A percentile compares a stretch with the other conserved stretches of the same genome.
These are phyloP conservation scores for Monoraphidium neglectum DNA, from an alignment of 139 green algal genomes.

Conservation along the genomic window DNA sequence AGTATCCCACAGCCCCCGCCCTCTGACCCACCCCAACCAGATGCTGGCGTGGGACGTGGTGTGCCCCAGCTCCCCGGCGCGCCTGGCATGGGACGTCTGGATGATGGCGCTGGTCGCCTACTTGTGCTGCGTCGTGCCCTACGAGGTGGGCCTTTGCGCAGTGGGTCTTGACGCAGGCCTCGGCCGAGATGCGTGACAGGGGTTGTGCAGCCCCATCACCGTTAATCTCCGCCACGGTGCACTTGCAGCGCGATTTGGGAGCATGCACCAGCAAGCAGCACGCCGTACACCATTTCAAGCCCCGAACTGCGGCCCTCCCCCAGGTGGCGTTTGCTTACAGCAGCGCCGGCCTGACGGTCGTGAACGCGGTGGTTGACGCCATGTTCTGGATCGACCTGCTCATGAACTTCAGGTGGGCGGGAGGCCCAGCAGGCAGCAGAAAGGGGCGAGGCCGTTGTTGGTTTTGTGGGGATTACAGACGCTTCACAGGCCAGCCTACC, in stretches of 20 bases:
- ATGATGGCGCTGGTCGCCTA: slow-evolving; percentile 38
- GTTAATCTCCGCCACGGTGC: too few relatives aligned
- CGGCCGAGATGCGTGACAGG: too few relatives aligned
- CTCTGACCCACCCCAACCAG: too few relatives aligned
- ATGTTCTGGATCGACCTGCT: slow-evolving; percentile 42
- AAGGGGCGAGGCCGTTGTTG: neutral
- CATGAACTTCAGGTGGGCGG: slow-evolving; percentile 29
- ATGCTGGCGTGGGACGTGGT: slow-evolving; percentile 23
- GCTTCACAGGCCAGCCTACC: neutral
- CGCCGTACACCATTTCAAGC: too few relatives aligned
- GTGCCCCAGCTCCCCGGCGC: slow-evolving; percentile 13
- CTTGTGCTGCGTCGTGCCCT: slow-evolving; percentile 28
- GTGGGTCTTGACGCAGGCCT: neutral
- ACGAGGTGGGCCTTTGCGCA: slow-evolving; percentile 42
- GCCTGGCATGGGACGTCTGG: slow-evolving; percentile 38
- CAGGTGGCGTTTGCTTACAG: neutral
- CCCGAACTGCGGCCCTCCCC: too few relatives aligned
- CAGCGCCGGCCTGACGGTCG: neutral
- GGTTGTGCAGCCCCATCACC: too few relatives aligned
- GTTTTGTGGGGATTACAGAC: neutral
- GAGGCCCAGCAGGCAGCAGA: too few relatives aligned
- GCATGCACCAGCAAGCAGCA: too few relatives aligned
- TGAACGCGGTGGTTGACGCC: slow-evolving; percentile 21
- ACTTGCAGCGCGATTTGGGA: too few relatives aligned
- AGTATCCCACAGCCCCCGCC: too few relatives aligned